Base-by-base conservation (phyloP, 2,329 filamentous ascomycete species). In the Clonostachys byssicola region DNA sequence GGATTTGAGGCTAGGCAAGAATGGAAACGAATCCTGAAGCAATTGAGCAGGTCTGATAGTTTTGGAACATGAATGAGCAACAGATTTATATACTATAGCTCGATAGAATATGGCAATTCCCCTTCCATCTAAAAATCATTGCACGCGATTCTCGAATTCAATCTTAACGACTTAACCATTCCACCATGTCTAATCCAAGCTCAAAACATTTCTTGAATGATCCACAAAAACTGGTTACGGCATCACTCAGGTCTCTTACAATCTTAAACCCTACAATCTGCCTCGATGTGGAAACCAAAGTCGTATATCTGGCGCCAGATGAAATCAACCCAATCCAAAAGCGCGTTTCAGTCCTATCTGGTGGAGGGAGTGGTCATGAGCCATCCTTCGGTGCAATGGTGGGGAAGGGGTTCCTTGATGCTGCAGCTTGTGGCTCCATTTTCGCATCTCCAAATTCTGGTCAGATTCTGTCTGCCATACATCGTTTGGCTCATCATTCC, bases 131-230 rank as follows among this genome's bases (percentile, higher is more conserved):
- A n/a, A n/a, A n/a, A n/a, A n/a, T n/a, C n/a, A n/a, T n/a, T n/a
- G n/a, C n/a, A n/a, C n/a, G n/a, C n/a, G n/a, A n/a, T n/a, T n/a
- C n/a, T n/a, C n/a, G n/a, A n/a, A n/a, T n/a, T n/a, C n/a, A n/a
- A n/a, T n/a, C n/a, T n/a, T n/a, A n/a, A n/a, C n/a, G n/a, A n/a
- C n/a, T n/a, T n/a, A n/a, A n/a, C n/a, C n/a, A n/a, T n/a, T 40
- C 23, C 54, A 60, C 38, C 54, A 73, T 73, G 70, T 81, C 81
- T 33, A n/a, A n/a, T n/a, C n/a, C n/a, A n/a, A n/a, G n/a, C n/a
- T 63, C 74, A 51, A 95, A 92, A 74, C 92, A 96, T 72, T 96
- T 96, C 74, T 83, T 96, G 74, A 84, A 90, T 65, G 87, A 95
- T 63, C 83, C 91, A 40, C 81, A 83, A 45, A 78, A 87, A 60